Evolutionary conservation across 257 asterid species (phyloP).

Genomic region (Leptodermis oblonga): DNA sequence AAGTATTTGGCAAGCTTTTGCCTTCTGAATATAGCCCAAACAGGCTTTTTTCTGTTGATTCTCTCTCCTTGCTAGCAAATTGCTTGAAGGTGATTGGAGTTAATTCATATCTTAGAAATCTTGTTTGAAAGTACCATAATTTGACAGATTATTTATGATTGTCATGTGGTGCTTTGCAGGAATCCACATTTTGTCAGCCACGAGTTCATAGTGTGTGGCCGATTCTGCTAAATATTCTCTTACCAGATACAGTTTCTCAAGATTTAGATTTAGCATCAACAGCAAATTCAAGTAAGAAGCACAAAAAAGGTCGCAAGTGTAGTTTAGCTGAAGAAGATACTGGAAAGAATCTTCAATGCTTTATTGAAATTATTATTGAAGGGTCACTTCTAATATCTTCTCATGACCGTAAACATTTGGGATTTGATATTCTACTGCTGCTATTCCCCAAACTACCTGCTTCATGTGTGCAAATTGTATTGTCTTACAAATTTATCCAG

Average conservation of each 20-base stretch:
- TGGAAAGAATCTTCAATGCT: conserved; percentile 55
- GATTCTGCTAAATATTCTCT: conserved; percentile 55
- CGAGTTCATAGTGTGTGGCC: conserved; percentile 87
- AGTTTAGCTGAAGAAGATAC: conserved; percentile 66
- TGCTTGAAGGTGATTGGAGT: conserved; percentile 73
- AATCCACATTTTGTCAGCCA: conserved; percentile 91
- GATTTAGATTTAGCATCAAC: conserved; percentile 50
- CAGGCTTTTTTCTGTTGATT: conserved; percentile 53
- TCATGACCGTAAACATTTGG: conserved; percentile 90
- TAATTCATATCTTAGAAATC: conserved; percentile 13
- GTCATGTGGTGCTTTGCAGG: conserved; percentile 49
- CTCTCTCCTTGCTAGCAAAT: conserved; percentile 49
- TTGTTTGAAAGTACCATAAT: not conserved
- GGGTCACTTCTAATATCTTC: conserved; percentile 82
- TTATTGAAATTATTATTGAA: conserved; percentile 74
- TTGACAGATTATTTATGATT: conserved; percentile 14
- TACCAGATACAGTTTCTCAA: conserved; percentile 55
- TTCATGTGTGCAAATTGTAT: conserved; percentile 42
- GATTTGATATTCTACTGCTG: conserved; percentile 65
- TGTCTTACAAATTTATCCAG: conserved; percentile 79
- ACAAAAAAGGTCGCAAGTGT: conserved; percentile 61
- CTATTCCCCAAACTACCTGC: conserved; percentile 75
- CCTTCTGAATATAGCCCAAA: conserved; percentile 68
- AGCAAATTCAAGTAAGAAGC: conserved; percentile 55
- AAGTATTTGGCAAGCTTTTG: conserved; percentile 56